Evolutionary conservation across 305 asterid genomes (phyloP), one percentile per base, ranked within the genome.

Genomic region (Rubia peregrina): DNA sequence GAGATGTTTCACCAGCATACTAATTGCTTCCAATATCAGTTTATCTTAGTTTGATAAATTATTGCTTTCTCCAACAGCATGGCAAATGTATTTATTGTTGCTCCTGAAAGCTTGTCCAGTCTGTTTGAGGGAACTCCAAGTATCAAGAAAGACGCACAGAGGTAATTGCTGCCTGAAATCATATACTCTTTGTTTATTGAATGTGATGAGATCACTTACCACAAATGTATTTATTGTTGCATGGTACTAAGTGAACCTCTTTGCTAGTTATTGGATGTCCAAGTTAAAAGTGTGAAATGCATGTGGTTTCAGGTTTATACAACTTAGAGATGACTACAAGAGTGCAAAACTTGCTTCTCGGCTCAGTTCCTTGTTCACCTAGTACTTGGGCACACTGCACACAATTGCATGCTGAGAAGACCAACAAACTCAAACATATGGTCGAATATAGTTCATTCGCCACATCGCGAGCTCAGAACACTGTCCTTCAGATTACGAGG

Each of bases 81-180:
- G 98, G 95, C 97, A 84, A 94, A 94, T 77, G 98, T 90, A 68
- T 91, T 94, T 73, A 90, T 91, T 70, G 96, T 94, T 79, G 97
- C 98, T 65, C 99, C 99, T 60, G 98, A 94, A 77, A 94, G 99
- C 76, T 82, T 94, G 80, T 81, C 98, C 42, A 75, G 94, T 56
- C 85, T 91, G 55, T 88, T 89, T 71, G 99, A 94, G 82, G 99
- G 99, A 79, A 91, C 97, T 68, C 98, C 99, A 19, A 91, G 98
- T 85, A 94, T 91, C 71, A 84, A 91, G 66, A 94, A 91, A 79
- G 98, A 91, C 69, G 95, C 97, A 62, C 99, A 91, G 77, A 91
- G 92, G 99, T 94, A 84, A 81, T 41, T 56, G 80, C 46, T 38
- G 9, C 26, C 16, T 11, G 62, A 41, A 55, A 42, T 51, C 24